phyloP scores from a whole-genome alignment of 2,329 filamentous ascomycete genomes.

The Ciborinia camelliae region DNA sequence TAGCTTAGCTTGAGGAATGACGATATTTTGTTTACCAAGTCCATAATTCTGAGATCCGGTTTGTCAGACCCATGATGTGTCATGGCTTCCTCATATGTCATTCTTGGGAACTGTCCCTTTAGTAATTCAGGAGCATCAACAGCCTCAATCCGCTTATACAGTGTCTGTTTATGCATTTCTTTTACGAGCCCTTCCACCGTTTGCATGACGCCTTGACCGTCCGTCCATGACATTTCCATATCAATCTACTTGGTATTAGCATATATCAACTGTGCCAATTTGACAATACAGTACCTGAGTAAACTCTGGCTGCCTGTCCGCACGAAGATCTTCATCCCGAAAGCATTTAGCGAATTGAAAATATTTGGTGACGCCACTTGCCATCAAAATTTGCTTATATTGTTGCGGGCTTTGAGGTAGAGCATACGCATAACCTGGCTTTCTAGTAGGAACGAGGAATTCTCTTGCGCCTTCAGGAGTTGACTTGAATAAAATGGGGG shows the following conservation, averaged over 20 bases:
- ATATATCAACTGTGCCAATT: background rate
- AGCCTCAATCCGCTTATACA: background rate
- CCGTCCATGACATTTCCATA: slow-evolving; percentile 87
- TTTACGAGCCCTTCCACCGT: slow-evolving; percentile 33
- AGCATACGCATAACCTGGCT: slow-evolving; percentile 75
- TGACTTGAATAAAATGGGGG: slow-evolving; percentile 92
- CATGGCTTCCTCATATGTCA: slow-evolving; percentile 78
- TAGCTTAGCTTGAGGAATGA: slow-evolving; percentile 20
- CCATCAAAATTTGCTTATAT: slow-evolving; percentile 98
- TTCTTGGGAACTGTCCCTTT: slow-evolving; percentile 26
- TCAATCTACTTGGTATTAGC: slow-evolving; percentile 59
- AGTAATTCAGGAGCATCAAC: slow-evolving; percentile 3
- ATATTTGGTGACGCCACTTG: slow-evolving; percentile 76
- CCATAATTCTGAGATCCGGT: slow-evolving; percentile 77
- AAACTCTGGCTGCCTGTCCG: slow-evolving; percentile 94
- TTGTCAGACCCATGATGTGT: slow-evolving; percentile 82
- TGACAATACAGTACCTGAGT: slow-evolving; percentile 61
- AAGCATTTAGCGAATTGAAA: slow-evolving; percentile 95
- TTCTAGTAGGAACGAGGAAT: slow-evolving; percentile 86
- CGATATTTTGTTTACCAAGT: slow-evolving; percentile 47
- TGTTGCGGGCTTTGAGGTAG: slow-evolving; percentile 96
- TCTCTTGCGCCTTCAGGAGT: slow-evolving; percentile 94
- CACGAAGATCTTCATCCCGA: slow-evolving; percentile 87
- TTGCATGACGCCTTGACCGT: slow-evolving; percentile 65
- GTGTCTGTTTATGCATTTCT: slow-evolving; percentile 24